Conservation (phyloP, 306 rosid genomes). For the Fagus crenata region DNA sequence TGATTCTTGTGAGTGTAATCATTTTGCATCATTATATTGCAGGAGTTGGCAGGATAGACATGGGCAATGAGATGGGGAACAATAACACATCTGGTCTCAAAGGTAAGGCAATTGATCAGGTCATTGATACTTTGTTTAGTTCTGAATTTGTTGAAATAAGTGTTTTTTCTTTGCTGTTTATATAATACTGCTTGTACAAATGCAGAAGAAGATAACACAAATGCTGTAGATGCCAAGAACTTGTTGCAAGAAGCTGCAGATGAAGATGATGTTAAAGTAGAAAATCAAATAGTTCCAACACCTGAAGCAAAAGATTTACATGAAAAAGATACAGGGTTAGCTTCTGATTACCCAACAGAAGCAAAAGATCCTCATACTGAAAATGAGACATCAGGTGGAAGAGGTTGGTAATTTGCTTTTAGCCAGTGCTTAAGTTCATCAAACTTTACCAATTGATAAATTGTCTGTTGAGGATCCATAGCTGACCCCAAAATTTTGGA, state of each 20-base stretch:
- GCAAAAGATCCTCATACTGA: conserved; percentile 8
- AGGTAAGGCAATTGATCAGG: conserved; percentile 44
- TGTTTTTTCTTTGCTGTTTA: not conserved
- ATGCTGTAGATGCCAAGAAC: conserved; percentile 38
- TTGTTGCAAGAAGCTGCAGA: conserved; percentile 26
- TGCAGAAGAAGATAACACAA: conserved; percentile 59
- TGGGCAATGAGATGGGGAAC: conserved; percentile 94
- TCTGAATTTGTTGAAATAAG: not conserved
- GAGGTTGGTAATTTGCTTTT: conserved; percentile 19
- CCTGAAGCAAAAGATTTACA: conserved; percentile 30
- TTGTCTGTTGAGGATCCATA: not conserved
- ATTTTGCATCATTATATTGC: conserved; percentile 41
- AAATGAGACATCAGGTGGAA: conserved; percentile 20
- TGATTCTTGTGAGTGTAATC: conserved; percentile 12
- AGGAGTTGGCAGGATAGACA: conserved; percentile 60
- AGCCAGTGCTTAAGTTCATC: not conserved
- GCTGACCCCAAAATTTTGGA: too few species aligned
- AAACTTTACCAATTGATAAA: not conserved
- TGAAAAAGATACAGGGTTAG: conserved; percentile 26
- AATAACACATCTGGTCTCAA: conserved; percentile 57
- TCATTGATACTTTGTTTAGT: conserved; percentile 3
- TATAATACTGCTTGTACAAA: conserved; percentile 6
- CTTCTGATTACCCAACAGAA: conserved; percentile 30
- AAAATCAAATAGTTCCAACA: conserved; percentile 31
- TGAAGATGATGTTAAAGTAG: conserved; percentile 32